These are phyloP conservation scores for Microbotryum intermedium DNA, from an alignment of 1,284 basidiomycete species.

Conservation along the genomic window DNA sequence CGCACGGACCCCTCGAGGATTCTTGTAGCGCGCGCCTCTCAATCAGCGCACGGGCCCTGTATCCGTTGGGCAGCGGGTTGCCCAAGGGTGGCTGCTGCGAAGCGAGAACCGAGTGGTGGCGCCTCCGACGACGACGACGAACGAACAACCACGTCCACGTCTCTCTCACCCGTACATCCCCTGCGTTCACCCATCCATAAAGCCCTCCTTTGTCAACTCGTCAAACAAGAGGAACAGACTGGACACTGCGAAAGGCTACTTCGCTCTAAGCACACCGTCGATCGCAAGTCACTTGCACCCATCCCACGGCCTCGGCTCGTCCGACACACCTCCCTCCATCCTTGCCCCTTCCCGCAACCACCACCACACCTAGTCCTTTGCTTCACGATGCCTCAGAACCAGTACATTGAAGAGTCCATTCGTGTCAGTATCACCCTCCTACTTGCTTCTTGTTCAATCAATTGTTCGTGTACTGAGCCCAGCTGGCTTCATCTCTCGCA, in stretches of 20 bases:
- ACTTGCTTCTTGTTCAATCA: neutral
- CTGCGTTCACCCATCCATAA: too few species aligned
- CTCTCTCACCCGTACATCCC: too few species aligned
- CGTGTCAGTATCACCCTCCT: slow-evolving; percentile 46
- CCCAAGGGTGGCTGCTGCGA: too few species aligned
- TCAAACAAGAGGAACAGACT: neutral
- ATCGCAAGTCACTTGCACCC: neutral
- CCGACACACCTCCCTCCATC: neutral
- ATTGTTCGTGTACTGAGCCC: slow-evolving; percentile 46
- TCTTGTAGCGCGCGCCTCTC: too few species aligned
- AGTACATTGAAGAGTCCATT: slow-evolving; percentile 84
- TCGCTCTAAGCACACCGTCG: neutral
- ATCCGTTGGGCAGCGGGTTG: too few species aligned
- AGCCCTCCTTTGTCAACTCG: too few species aligned
- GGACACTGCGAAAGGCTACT: neutral
- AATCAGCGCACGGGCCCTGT: too few species aligned
- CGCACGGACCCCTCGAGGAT: too few species aligned
- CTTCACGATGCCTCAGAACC: slow-evolving; percentile 38
- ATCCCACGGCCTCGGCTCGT: neutral
- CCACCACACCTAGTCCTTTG: neutral
- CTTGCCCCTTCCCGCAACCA: neutral
- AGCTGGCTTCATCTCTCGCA: neutral
- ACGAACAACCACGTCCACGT: too few species aligned
- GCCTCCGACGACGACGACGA: too few species aligned
- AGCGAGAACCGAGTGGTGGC: too few species aligned